Percentiles rank a stretch among this genome's conserved stretches.
These are phyloP conservation scores for Dryas integrifolia DNA, from an alignment of 331 rosid species.

Conservation along the genomic window DNA sequence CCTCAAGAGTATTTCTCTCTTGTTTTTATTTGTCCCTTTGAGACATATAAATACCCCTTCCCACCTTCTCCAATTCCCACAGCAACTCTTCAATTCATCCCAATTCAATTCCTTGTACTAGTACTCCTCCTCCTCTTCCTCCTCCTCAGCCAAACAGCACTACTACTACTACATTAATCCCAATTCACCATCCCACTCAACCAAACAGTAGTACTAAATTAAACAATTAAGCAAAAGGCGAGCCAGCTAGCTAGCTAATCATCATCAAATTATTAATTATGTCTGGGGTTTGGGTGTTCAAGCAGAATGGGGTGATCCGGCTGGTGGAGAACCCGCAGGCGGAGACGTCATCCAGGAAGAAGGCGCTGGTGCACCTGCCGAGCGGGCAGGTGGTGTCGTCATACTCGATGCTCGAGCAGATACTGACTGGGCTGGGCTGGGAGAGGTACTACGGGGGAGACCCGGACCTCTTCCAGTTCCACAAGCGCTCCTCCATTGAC, in stretches of 20 bases:
- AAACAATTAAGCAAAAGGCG: no score
- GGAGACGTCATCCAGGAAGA: constrained; percentile 42
- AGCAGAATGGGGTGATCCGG: constrained; percentile 58
- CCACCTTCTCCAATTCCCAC: constrained; percentile 24
- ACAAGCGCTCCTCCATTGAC: constrained; percentile 78
- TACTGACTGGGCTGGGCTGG: constrained; percentile 76
- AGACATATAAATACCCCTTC: constrained; percentile 50
- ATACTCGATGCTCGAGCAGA: constrained; percentile 59
- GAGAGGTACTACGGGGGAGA: constrained; percentile 92
- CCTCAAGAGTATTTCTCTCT: constrained; percentile 47
- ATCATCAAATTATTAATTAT: constrained; percentile 20
- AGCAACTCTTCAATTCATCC: background rate
- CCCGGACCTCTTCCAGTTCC: constrained; percentile 78
- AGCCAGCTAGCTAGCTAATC: no score
- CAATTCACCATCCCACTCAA: no score
- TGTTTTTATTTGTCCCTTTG: constrained; percentile 48
- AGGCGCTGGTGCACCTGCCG: constrained; percentile 71
- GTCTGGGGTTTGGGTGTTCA: constrained; percentile 96
- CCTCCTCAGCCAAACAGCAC: background rate
- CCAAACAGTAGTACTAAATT: no score
- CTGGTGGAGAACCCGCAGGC: constrained; percentile 73
- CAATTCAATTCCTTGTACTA: background rate
- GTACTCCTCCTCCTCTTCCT: background rate
- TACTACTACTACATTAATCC: no score
- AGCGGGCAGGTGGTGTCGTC: constrained; percentile 61